These are phyloP conservation scores for Rhodotorula sp. DNA, from an alignment of 1,284 basidiomycete species.

Conservation along the genomic window DNA sequence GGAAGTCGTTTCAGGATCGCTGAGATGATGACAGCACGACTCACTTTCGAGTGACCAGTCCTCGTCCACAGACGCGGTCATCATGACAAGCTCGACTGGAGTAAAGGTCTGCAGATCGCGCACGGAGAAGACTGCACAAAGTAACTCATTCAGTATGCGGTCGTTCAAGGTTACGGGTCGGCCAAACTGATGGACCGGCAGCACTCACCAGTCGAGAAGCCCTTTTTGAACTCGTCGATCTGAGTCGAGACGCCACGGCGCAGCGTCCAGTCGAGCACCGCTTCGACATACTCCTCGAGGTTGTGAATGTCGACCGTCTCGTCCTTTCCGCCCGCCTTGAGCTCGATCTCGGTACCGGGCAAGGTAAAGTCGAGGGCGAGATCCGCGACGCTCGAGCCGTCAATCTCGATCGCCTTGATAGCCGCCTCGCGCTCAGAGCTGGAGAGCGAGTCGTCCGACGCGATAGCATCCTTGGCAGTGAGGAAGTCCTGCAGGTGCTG, in stretches of 20 bases:
- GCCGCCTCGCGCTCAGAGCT: conserved; percentile 46
- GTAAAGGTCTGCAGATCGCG: conserved; percentile 86
- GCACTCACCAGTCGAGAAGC: conserved; percentile 45
- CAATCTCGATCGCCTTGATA: conserved; percentile 54
- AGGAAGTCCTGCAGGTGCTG: conserved; percentile 66
- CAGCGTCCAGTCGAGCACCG: conserved; percentile 51
- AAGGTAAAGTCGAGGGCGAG: conserved; percentile 93
- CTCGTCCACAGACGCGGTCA: conserved; percentile 92
- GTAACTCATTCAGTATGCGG: conserved; percentile 49
- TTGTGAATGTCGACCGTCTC: conserved; percentile 79
- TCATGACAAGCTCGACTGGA: conserved; percentile 84
- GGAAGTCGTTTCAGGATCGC: background rate
- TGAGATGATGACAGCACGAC: conserved; percentile 46
- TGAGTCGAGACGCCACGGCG: conserved; percentile 45
- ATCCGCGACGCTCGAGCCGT: conserved; percentile 66
- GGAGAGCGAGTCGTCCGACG: conserved; percentile 45
- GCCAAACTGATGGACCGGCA: too few species aligned
- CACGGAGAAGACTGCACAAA: conserved; percentile 87
- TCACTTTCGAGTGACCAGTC: conserved; percentile 87
- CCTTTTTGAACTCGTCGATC: conserved; percentile 49
- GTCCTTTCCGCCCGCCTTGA: conserved; percentile 72
- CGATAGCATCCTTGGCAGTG: conserved; percentile 52
- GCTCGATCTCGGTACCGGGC: conserved; percentile 83
- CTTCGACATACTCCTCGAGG: conserved; percentile 79
- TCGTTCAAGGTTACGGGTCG: conserved; percentile 44